phyloP scores from a whole-genome alignment of 208 protist species.

The Plasmodiophora brassicae region DNA sequence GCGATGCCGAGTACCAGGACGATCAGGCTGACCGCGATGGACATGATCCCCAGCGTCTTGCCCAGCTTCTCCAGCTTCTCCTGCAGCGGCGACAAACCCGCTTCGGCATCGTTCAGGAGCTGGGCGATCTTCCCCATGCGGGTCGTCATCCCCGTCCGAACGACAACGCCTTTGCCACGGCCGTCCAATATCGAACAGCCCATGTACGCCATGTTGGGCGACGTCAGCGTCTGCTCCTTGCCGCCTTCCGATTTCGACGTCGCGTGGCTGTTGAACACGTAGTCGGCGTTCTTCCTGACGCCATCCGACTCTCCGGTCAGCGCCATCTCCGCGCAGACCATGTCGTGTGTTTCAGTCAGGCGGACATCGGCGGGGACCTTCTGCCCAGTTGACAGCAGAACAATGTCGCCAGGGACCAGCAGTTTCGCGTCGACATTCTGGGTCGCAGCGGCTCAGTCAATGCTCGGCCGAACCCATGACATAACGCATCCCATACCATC shows the following conservation, averaged over 20 bases:
- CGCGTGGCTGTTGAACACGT: no score
- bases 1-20: slow-evolving; percentile 42
- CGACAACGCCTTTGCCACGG: slow-evolving; percentile 76
- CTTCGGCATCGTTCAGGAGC: slow-evolving; percentile 70
- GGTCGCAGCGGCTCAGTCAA: background rate
- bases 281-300: slow-evolving; percentile 53
- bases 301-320: slow-evolving; percentile 80
- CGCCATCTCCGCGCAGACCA: slow-evolving; percentile 66
- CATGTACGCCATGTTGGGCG: background rate
- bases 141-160: slow-evolving; percentile 75
- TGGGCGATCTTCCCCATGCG: slow-evolving; percentile 83
- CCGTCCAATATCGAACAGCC: slow-evolving; percentile 75
- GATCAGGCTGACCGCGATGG: slow-evolving; percentile 61
- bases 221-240: background rate
- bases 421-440: slow-evolving; percentile 64
- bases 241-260: no score
- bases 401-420: slow-evolving; percentile 85
- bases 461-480: background rate
- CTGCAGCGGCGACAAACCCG: slow-evolving; percentile 81
- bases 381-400: slow-evolving; percentile 80
- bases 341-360: slow-evolving; percentile 63
- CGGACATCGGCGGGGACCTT: slow-evolving; percentile 87
- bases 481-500: background rate
- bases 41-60: slow-evolving; percentile 60
- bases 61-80: slow-evolving; percentile 85